These are phyloP conservation scores for Plasmodium berghei DNA, from an alignment of 169 alveolate genomes.

Conservation along the genomic window DNA sequence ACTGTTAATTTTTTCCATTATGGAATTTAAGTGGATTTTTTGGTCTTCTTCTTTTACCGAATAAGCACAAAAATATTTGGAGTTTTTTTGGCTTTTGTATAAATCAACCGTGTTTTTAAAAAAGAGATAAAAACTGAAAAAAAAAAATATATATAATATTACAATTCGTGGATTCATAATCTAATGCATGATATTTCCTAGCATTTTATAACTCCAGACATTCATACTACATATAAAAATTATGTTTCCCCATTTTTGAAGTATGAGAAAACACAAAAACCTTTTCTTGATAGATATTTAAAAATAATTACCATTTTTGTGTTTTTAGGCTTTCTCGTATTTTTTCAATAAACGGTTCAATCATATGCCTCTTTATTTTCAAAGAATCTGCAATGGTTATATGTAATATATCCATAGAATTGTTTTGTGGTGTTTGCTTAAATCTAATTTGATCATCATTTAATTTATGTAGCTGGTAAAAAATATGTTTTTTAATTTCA, in stretches of 20 bases:
- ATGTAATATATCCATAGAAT: constrained; percentile 19
- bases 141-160: not conserved
- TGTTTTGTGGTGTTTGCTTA: not conserved
- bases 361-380: constrained; percentile 59
- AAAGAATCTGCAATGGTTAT: constrained; percentile 51
- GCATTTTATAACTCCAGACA: too few relatives aligned
- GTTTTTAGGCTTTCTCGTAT: constrained; percentile 36
- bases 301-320: constrained; percentile 30
- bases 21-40: constrained; percentile 26
- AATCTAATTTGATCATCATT: not conserved
- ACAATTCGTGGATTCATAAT: too few relatives aligned
- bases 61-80: constrained; percentile 58
- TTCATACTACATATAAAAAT: too few relatives aligned
- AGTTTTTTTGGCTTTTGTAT: constrained; percentile 53
- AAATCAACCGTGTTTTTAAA: constrained; percentile 33
- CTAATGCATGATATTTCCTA: too few relatives aligned
- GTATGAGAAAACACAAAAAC: too few relatives aligned
- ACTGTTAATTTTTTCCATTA: constrained; percentile 41
- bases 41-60: constrained; percentile 44
- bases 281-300: too few relatives aligned
- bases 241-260: too few relatives aligned
- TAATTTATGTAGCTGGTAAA: constrained; percentile 46
- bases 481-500: constrained; percentile 36
- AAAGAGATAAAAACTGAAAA: constrained; percentile 37
- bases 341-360: constrained; percentile 30